Evolutionary conservation across 805 yeast species (phyloP).

Genomic region (Candida andamanensis): DNA sequence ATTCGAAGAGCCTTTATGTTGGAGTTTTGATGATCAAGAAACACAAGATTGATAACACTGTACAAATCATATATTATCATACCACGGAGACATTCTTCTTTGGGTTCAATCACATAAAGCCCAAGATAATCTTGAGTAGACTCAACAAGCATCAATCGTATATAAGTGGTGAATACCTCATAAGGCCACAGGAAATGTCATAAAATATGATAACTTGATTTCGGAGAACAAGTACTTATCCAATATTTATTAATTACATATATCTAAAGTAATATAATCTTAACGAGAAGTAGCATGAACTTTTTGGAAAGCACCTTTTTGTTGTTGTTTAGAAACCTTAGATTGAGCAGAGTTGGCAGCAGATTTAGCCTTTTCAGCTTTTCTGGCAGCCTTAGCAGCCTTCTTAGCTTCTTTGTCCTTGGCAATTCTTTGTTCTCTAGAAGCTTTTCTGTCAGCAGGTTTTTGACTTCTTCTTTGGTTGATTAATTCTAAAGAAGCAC

Average conservation of each 20-base stretch:
- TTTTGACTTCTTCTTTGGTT: conserved; percentile 94
- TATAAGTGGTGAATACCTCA: conserved; percentile 22
- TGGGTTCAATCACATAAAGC: conserved; percentile 16
- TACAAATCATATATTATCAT: conserved; percentile 29
- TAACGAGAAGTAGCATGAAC: conserved; percentile 96
- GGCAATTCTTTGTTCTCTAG: conserved; percentile 84
- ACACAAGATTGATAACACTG: conserved; percentile 5
- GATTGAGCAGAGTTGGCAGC: conserved; percentile 65
- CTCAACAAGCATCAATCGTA: conserved; percentile 12
- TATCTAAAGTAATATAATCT: conserved; percentile 15
- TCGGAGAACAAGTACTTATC: background rate
- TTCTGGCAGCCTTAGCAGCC: conserved; percentile 90
- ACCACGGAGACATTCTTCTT: conserved; percentile 34
- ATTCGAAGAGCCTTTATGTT: conserved; percentile 17
- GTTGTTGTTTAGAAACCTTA: conserved; percentile 89
- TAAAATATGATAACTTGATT: background rate
- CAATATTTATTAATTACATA: conserved; percentile 13
- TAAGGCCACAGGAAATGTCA: conserved; percentile 2
- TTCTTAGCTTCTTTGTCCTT: conserved; percentile 86
- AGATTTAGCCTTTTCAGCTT: conserved; percentile 83
- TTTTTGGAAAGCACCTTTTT: conserved; percentile 97
- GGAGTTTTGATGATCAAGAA: conserved; percentile 25
- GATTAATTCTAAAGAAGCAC: conserved; percentile 98
- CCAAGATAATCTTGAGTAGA: conserved; percentile 22
- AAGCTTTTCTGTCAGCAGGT: conserved; percentile 97